These are phyloP conservation scores for Chlorencoelia australis DNA, from an alignment of 2,329 filamentous ascomycete genomes.

Conservation along the genomic window DNA sequence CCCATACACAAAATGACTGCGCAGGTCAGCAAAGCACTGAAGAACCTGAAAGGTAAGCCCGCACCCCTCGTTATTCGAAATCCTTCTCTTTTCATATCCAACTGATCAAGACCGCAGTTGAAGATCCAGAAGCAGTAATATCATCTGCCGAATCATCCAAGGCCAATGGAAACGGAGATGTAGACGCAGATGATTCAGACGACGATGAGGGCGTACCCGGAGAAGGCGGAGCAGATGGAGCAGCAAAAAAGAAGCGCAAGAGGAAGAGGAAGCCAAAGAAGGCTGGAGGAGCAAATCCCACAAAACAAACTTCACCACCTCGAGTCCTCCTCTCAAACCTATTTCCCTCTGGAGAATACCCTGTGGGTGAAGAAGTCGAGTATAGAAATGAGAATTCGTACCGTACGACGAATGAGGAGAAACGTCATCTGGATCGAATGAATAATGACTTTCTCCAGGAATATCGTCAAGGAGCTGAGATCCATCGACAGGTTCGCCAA, in stretches of 20 bases:
- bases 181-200: slow-evolving; percentile 37
- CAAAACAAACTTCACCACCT: slow-evolving; percentile 67
- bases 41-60: slow-evolving; percentile 75
- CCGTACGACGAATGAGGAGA: slow-evolving; percentile 76
- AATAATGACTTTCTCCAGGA: slow-evolving; percentile 71
- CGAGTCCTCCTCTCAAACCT: slow-evolving; percentile 63
- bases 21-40: slow-evolving; percentile 66
- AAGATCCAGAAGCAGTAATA: slow-evolving; percentile 23
- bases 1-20: slow-evolving; percentile 20
- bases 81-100: no score
- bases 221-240: slow-evolving; percentile 30
- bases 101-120: slow-evolving; percentile 15
- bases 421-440: slow-evolving; percentile 71
- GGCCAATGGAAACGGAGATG: slow-evolving; percentile 16
- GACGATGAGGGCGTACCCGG: slow-evolving; percentile 35
- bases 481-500: slow-evolving; percentile 79
- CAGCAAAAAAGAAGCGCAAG: slow-evolving; percentile 55
- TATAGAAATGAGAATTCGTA: slow-evolving; percentile 69
- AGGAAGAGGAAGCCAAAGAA: slow-evolving; percentile 69
- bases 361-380: slow-evolving; percentile 67
- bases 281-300: slow-evolving; percentile 51
- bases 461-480: slow-evolving; percentile 76
- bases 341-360: slow-evolving; percentile 64
- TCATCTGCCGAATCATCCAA: slow-evolving; percentile 21
- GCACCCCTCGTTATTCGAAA: slow-evolving; percentile 19